These are phyloP conservation scores for Termitomyces sp. DNA, from an alignment of 768 basidiomycete genomes.

Conservation along the genomic window DNA sequence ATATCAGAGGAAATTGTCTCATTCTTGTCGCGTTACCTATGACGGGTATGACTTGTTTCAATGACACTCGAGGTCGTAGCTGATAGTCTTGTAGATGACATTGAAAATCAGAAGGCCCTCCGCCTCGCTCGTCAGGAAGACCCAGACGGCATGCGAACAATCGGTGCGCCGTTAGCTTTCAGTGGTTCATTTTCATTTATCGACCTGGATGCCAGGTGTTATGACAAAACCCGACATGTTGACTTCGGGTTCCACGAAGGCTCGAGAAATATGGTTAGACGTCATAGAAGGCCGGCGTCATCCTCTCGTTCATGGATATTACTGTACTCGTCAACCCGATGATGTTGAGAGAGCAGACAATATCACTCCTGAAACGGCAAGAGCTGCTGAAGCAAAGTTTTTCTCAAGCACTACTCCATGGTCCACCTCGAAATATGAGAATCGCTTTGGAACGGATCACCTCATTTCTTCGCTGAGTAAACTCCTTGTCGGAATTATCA, in stretches of 20 bases:
- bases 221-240: conserved; percentile 55
- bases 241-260: conserved; percentile 29
- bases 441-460: conserved; percentile 34
- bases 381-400: conserved; percentile 32
- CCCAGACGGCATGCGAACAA: conserved; percentile 44
- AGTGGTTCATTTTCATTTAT: too few relatives aligned
- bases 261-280: conserved; percentile 39
- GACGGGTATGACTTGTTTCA: conserved; percentile 35
- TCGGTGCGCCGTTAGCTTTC: conserved; percentile 33
- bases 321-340: conserved; percentile 40
- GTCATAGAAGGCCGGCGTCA: conserved; percentile 39
- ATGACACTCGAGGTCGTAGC: background rate
- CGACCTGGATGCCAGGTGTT: conserved; percentile 34
- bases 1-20: conserved; percentile 49
- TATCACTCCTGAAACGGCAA: conserved; percentile 28
- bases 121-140: conserved; percentile 45
- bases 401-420: conserved; percentile 35
- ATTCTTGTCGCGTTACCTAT: conserved; percentile 54
- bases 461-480: conserved; percentile 32
- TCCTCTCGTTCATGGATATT: conserved; percentile 38
- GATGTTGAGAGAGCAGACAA: conserved; percentile 30
- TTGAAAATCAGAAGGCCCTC: conserved; percentile 56
- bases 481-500: conserved; percentile 34
- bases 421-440: conserved; percentile 21
- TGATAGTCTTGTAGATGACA: conserved; percentile 39